These are phyloP conservation scores for Geotrichum armillariae DNA, from an alignment of 1,139 yeast species.

Conservation along the genomic window DNA sequence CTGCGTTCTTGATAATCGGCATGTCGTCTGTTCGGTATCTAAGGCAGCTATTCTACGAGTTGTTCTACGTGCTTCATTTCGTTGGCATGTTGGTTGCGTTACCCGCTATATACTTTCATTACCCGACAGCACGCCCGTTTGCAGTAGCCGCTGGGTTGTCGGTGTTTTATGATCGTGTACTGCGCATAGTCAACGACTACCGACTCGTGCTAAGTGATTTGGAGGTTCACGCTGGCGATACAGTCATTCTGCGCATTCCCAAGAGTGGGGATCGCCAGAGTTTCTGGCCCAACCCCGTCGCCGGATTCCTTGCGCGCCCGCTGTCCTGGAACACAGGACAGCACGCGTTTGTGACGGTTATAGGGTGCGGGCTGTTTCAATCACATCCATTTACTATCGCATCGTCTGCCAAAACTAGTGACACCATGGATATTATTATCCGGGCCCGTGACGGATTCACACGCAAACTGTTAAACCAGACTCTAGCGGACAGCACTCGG, in stretches of 20 bases:
- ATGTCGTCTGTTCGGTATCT: conserved; percentile 24
- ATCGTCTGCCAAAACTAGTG: conserved; percentile 27
- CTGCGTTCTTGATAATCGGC: conserved; percentile 28
- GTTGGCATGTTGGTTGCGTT: conserved; percentile 29
- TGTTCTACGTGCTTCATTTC: conserved; percentile 30
- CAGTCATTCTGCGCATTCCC: conserved; percentile 30
- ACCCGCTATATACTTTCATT: conserved; percentile 31
- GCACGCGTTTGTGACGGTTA: conserved; percentile 31
- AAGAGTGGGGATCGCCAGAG: conserved; percentile 8
- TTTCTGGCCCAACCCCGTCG: background rate
- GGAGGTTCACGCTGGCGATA: conserved; percentile 29
- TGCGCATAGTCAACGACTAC: conserved; percentile 27
- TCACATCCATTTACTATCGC: conserved; percentile 34
- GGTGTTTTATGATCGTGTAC: conserved; percentile 30
- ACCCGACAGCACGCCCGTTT: conserved; percentile 30
- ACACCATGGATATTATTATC: conserved; percentile 29
- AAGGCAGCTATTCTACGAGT: conserved; percentile 27
- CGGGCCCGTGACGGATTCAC: conserved; percentile 35
- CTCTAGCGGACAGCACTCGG: conserved; percentile 3
- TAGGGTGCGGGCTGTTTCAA: conserved; percentile 28
- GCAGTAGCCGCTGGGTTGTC: conserved; percentile 28
- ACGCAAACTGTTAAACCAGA: conserved; percentile 23
- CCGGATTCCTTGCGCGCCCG: conserved; percentile 15
- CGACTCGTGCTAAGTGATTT: conserved; percentile 27
- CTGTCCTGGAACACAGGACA: conserved; percentile 33